Evolutionary conservation across 164 flowering plant species (phyloP), one percentile per base, ranked within the genome.

Genomic region (Protea cynaroides): DNA sequence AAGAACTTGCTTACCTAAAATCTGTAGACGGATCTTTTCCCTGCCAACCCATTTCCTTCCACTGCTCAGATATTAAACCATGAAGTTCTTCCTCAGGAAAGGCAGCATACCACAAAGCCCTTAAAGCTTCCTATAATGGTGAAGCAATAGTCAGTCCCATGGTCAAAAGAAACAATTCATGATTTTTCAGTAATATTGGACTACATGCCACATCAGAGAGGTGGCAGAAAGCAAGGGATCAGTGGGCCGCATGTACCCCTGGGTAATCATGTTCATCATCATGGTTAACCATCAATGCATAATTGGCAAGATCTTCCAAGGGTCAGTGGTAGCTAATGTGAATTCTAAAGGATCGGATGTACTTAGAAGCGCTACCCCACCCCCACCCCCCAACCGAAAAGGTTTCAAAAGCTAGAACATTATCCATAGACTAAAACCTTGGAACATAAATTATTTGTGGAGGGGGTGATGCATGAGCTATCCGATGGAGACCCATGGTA

Each of bases 41-140:
- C 77, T 92, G 98, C 98, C 98, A 92, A 55, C 98, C 98, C 98
- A 92, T 92, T 77, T 86, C 93, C 75, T 91, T 91, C 97, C 97
- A 91, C 74, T 89, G 94, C 62, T 91, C 97, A 74, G 97, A 89
- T 79, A 89, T 79, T 64, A 91, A 79, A 57, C 81, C 90, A 72
- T 43, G 75, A 29, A 91, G 90, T 77, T 86, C 86, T 72, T 86
- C 94, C 50, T 72, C 92, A 46, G 98, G 98, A 75, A 82, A 92
- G 56, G 98, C 84, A 74, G 85, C 88, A 72, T 69, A 64, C 98
- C 98, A 92, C 58, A 92, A 72, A 37, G 85, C 88, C 75, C 68
- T 81, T 44, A 92, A 70, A 65, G 94, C 86, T 76, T 85, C 92
- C 98, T 92, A 68, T 18, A 71, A 68, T 52, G 61, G 61, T 38